Evolutionary conservation across 2,329 filamentous ascomycete genomes (phyloP), one percentile per base, ranked within the genome.

Genomic region (Metarhizium brunneum): DNA sequence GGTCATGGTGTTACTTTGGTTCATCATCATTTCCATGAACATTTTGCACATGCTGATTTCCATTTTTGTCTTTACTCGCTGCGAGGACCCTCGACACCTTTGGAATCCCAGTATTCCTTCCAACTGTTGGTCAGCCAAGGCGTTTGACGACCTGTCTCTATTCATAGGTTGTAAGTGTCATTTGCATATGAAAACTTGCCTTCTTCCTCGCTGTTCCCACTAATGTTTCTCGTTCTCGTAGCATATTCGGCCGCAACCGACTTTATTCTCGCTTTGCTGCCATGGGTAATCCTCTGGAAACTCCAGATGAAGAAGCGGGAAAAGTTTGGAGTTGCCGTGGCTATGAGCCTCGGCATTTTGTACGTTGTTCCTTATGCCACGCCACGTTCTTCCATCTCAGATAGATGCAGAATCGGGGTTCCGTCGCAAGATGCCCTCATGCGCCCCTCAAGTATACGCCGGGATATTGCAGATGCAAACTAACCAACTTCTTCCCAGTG

Each of bases 341-440:
- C 56, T 18, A 55, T 55, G 56, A 57, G 56, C 40, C 50, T 57
- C 13, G 56, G 56, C 16, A 45, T 57, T n/a, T 57, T 57, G 56
- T 57, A 53, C 20, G 56, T 54, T 14, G 8, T 47, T 6, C 35
- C 36, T 1, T 7, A 4, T 4, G 25, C 25, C 25, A 25, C 25
- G 25, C 25, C 25, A 25, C 25, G 25, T 25, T 25, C 25, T 25
- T 25, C 25, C 25, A 25, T 25, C 25, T 25, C 25, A 25, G 25
- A 25, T 25, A 25, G 25, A 25, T 25, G 25, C 25, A 25, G 25
- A 25, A 25, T 4, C 25, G 25, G 25, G 25, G 25, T 25, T 25
- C 25, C 25, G 25, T 25, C 25, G 25, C 25, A 25, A 4, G 25
- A 25, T 25, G 25, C 25, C 25, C 25, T 25, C 4, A 25, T 25